These are phyloP conservation scores for Nemania diffusa DNA, from an alignment of 2,329 filamentous ascomycete genomes.

Conservation along the genomic window DNA sequence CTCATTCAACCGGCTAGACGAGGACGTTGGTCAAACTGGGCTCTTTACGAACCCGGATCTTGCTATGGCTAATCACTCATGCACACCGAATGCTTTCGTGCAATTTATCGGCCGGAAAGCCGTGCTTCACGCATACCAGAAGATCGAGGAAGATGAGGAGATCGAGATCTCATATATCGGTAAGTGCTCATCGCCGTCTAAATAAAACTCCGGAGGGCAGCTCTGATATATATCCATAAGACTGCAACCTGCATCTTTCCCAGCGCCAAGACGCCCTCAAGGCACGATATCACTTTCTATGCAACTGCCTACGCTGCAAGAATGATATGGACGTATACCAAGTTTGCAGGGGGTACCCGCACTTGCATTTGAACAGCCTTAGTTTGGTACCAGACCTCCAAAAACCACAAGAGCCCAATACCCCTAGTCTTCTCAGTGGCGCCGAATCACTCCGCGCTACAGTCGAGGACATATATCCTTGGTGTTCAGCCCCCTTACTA, in stretches of 20 bases:
- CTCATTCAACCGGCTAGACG: slow-evolving; percentile 66
- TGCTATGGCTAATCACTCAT: slow-evolving; percentile 72
- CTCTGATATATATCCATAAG: slow-evolving; percentile 48
- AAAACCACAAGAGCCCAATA: slow-evolving; percentile 48
- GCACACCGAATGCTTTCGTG: slow-evolving; percentile 68
- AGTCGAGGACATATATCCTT: slow-evolving; percentile 49
- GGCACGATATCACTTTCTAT: slow-evolving; percentile 63
- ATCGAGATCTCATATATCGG: slow-evolving; percentile 72
- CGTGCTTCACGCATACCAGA: slow-evolving; percentile 60
- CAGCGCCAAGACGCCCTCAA: slow-evolving; percentile 56
- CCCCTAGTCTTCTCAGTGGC: slow-evolving; percentile 44
- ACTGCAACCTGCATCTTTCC: slow-evolving; percentile 58
- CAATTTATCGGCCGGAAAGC: slow-evolving; percentile 64
- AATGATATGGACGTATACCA: slow-evolving; percentile 65
- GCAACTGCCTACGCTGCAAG: slow-evolving; percentile 61
- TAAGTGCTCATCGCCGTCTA: slow-evolving; percentile 42
- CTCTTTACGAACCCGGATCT: slow-evolving; percentile 66
- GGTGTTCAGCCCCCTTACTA: slow-evolving; percentile 40
- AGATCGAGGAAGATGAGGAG: slow-evolving; percentile 64
- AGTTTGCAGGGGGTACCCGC: slow-evolving; percentile 56
- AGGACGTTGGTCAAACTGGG: slow-evolving; percentile 63
- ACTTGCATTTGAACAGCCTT: slow-evolving; percentile 56
- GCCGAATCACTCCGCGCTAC: slow-evolving; percentile 34
- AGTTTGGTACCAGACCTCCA: slow-evolving; percentile 57
- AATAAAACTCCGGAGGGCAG: not conserved